phyloP scores from a whole-genome alignment of 495 filamentous ascomycete species.

The Trichocladium uniseriatum region DNA sequence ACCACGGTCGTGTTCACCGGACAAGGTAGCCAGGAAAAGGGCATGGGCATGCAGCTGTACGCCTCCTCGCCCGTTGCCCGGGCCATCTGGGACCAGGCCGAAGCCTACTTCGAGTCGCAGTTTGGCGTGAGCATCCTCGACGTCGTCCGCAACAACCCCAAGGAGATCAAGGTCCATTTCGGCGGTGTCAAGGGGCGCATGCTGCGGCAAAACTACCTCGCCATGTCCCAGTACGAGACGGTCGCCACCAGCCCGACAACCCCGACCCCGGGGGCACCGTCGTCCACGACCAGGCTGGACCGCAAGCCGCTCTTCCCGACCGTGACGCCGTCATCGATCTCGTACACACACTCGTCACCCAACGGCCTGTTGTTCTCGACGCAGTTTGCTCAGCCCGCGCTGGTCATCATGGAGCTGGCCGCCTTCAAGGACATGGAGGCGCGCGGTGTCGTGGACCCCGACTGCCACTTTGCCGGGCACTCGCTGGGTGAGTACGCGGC shows the following conservation, averaged over 20 bases:
- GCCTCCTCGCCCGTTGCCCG: slow-evolving; percentile 80
- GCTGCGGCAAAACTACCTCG: slow-evolving; percentile 92
- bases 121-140: slow-evolving; percentile 86
- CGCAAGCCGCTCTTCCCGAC: slow-evolving; percentile 94
- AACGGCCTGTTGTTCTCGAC: slow-evolving; percentile 86
- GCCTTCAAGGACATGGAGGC: slow-evolving; percentile 88
- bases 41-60: slow-evolving; percentile 99
- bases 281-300: slow-evolving; percentile 35
- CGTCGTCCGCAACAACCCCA: slow-evolving; percentile 97
- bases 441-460: slow-evolving; percentile 80
- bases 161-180: slow-evolving; percentile 95
- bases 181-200: slow-evolving; percentile 87
- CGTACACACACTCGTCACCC: slow-evolving; percentile 85
- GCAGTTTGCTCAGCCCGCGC: slow-evolving; percentile 87
- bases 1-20: slow-evolving; percentile 95
- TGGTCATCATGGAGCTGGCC: slow-evolving; percentile 93
- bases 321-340: slow-evolving; percentile 51
- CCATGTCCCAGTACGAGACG: slow-evolving; percentile 57
- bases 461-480: slow-evolving; percentile 87
- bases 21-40: slow-evolving; percentile 94
- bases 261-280: not conserved
- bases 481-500: slow-evolving; percentile 93
- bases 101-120: slow-evolving; percentile 26
- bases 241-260: not conserved
- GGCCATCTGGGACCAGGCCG: slow-evolving; percentile 95